phyloP scores from a whole-genome alignment of 768 basidiomycete genomes.

The Strobilomyces confusus region DNA sequence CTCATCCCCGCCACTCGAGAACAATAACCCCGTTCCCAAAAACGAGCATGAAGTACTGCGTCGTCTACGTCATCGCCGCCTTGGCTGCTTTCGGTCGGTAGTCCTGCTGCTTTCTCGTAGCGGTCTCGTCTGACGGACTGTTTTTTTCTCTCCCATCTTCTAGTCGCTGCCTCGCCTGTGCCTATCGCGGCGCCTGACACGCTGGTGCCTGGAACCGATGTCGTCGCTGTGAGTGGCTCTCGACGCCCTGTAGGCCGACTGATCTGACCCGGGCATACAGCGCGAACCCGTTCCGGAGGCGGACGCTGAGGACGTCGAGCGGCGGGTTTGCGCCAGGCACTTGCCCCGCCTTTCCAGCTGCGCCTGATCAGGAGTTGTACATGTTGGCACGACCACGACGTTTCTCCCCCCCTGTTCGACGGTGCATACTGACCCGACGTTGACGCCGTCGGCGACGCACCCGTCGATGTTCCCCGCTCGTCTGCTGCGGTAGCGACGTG shows the following conservation, averaged over 20 bases:
- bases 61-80: slow-evolving; percentile 29
- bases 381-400: neutral
- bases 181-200: slow-evolving; percentile 16
- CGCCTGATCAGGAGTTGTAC: neutral
- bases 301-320: slow-evolving; percentile 10
- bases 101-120: neutral
- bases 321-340: slow-evolving; percentile 10
- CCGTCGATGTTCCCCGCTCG: neutral
- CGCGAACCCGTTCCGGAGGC: slow-evolving; percentile 9
- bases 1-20: slow-evolving; percentile 8
- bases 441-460: neutral
- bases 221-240: slow-evolving; percentile 17
- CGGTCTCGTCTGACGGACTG: neutral
- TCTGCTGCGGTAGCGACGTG: slow-evolving; percentile 3
- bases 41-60: slow-evolving; percentile 26
- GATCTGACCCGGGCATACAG: slow-evolving; percentile 5
- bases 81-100: slow-evolving; percentile 26
- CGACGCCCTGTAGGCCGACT: neutral
- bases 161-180: slow-evolving; percentile 28
- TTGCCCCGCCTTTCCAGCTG: neutral
- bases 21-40: slow-evolving; percentile 30
- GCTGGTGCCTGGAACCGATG: neutral
- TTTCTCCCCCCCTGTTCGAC: neutral
- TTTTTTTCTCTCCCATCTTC: neutral
- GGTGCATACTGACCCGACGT: neutral